Percentiles rank a stretch among this genome's conserved stretches.
Conservation (phyloP, 148 eudicot species). For the Selenicereus undatus region DNA sequence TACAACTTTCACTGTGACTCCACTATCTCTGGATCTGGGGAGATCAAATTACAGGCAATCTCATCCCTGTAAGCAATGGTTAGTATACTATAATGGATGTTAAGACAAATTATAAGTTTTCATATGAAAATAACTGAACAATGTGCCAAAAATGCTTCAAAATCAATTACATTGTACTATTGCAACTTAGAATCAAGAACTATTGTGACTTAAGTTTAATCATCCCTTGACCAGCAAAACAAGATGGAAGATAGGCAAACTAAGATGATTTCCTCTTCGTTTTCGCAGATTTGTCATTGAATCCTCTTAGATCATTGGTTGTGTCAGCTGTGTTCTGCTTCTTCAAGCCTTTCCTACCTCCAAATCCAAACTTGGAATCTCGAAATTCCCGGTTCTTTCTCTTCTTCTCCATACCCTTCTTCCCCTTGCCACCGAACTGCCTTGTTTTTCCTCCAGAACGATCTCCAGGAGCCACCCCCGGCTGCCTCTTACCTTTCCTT, state of each 20-base stretch:
- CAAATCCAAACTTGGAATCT: constrained; percentile 75
- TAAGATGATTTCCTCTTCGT: constrained; percentile 45
- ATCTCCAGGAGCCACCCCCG: constrained; percentile 64
- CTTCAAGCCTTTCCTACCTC: constrained; percentile 82
- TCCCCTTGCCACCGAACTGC: constrained; percentile 39
- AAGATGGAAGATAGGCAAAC: constrained; percentile 10
- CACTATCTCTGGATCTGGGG: too few species aligned
- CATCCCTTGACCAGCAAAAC: neutral
- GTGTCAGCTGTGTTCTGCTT: constrained; percentile 84
- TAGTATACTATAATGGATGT: neutral
- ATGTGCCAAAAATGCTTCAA: neutral
- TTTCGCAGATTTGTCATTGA: constrained; percentile 37
- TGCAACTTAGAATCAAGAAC: neutral
- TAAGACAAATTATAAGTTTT: neutral
- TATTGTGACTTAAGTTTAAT: too few species aligned
- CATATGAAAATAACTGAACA: neutral
- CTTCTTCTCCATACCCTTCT: constrained; percentile 49
- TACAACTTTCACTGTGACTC: too few species aligned
- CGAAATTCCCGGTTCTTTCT: constrained; percentile 50
- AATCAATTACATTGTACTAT: neutral
- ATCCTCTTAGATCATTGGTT: constrained; percentile 59
- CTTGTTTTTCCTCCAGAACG: constrained; percentile 76
- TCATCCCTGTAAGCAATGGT: too few species aligned
- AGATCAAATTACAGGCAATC: neutral
- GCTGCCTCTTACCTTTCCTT: constrained; percentile 52